Conservation (phyloP, 441 rosid species). For the Gossypium gossypioides region DNA sequence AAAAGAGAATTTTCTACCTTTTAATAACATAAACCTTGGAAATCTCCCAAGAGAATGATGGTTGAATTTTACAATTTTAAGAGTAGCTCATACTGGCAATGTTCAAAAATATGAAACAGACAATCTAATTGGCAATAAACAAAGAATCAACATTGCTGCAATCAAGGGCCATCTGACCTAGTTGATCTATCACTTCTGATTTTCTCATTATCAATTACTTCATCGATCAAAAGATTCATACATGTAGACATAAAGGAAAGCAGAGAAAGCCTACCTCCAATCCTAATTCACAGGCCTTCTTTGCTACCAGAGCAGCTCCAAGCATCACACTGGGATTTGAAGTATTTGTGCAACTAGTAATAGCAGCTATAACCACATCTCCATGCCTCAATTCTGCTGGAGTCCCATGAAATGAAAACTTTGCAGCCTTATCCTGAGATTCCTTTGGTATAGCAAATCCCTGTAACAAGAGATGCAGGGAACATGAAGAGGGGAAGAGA, state of each 20-base stretch:
- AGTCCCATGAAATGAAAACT: slow-evolving; percentile 58
- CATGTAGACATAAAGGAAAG: slow-evolving; percentile 2
- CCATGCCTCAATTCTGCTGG: slow-evolving; percentile 75
- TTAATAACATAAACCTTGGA: background rate
- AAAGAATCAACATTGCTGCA: background rate
- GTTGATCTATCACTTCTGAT: background rate
- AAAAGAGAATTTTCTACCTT: background rate
- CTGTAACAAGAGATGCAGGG: slow-evolving; percentile 28
- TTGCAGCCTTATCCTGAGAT: slow-evolving; percentile 62
- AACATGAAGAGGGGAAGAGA: slow-evolving; percentile 1
- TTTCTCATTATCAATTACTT: background rate
- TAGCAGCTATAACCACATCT: slow-evolving; percentile 88
- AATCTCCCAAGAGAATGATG: background rate
- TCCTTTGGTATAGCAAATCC: slow-evolving; percentile 83
- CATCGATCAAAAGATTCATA: background rate
- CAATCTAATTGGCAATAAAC: background rate
- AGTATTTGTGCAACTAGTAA: slow-evolving; percentile 95
- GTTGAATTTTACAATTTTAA: background rate
- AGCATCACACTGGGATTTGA: slow-evolving; percentile 97
- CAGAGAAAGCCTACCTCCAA: slow-evolving; percentile 42
- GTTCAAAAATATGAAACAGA: background rate
- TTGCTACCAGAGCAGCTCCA: slow-evolving; percentile 92
- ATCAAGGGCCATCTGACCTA: background rate
- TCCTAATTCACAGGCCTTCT: slow-evolving; percentile 78
- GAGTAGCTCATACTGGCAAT: background rate